Base-by-base conservation (phyloP, 257 asterid species). In the Striga asiatica region DNA sequence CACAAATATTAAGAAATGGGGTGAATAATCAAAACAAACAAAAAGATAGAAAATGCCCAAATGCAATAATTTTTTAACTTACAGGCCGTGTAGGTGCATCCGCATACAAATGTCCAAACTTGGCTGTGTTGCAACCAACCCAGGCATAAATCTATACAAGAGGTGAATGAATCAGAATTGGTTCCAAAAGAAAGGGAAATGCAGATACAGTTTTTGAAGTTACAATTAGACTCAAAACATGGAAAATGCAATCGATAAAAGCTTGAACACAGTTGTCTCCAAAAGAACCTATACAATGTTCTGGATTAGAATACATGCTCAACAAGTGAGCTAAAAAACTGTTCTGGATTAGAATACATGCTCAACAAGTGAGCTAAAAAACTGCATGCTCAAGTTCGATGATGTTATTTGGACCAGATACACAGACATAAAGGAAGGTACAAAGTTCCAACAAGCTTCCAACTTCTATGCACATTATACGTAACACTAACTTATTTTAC, bases 51-150 rank as follows among this genome's bases (percentile, higher is more conserved):
- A 50, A 51, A n/a, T n/a, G n/a, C n/a, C n/a, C n/a, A n/a, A n/a
- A n/a, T n/a, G n/a, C n/a, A n/a, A n/a, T n/a, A n/a, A n/a, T n/a
- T n/a, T n/a, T n/a, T n/a, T n/a, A 74, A 68, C 94, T 81, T 74
- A 88, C 98, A 16, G 95, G 88, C 35, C 89, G 73, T 11, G 82
- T 77, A 41, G 89, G 81, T 13, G 85, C 84, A 65, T 95, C 97
- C 1, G 97, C 97, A 68, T 82, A 83, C 25, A 92, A 73, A 81
- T 92, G 78, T 39, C 98, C 98, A 45, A 92, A 71, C 66, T 83
- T 87, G 28, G 95, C 61, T 58, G 98, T 82, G 61, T 77, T 83
- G 75, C 84, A 87, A 62, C 98, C 94, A 25, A 92, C 71, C 97
- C 98, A 92, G 10, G 74, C 93, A 70, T 84, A 88, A 67, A 92